These are phyloP conservation scores for Leccinum insigne DNA, from an alignment of 1,284 basidiomycete species.

Conservation along the genomic window DNA sequence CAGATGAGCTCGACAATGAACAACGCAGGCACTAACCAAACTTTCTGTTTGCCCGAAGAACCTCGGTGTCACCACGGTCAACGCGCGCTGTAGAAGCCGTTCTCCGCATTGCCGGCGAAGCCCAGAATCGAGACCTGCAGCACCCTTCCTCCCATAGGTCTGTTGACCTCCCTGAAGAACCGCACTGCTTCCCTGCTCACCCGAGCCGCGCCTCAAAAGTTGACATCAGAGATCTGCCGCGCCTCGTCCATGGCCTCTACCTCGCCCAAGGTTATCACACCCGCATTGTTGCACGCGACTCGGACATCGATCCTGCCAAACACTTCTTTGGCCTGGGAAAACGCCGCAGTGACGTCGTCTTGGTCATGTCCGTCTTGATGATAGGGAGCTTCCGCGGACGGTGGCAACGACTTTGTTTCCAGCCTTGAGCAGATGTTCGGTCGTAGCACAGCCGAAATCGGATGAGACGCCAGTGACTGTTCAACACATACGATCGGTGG, in stretches of 20 bases:
- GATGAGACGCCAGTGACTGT: slow-evolving; percentile 30
- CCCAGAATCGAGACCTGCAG: slow-evolving; percentile 26
- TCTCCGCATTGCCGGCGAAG: slow-evolving; percentile 8
- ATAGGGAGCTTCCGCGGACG: slow-evolving; percentile 38
- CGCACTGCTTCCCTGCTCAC: slow-evolving; percentile 32
- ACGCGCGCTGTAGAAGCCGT: slow-evolving; percentile 13
- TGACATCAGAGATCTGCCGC: slow-evolving; percentile 33
- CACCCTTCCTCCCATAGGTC: slow-evolving; percentile 27
- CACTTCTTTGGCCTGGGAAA: slow-evolving; percentile 28
- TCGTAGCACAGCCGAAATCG: slow-evolving; percentile 25
- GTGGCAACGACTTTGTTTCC: slow-evolving; percentile 37
- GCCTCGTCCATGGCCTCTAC: slow-evolving; percentile 26
- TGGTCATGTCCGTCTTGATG: slow-evolving; percentile 41
- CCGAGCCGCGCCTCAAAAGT: slow-evolving; percentile 32
- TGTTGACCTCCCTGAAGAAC: slow-evolving; percentile 36
- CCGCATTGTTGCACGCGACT: slow-evolving; percentile 37
- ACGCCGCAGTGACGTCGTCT: slow-evolving; percentile 32
- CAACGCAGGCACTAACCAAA: not conserved
- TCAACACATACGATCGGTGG: not conserved
- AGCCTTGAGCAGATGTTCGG: slow-evolving; percentile 27
- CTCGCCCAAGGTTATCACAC: slow-evolving; percentile 14
- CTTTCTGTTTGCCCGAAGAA: not conserved
- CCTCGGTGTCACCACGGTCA: not conserved
- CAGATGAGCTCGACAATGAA: not conserved
- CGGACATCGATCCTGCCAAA: slow-evolving; percentile 43